phyloP scores from a whole-genome alignment of 208 protist genomes.

The Phytomonas sp. region DNA sequence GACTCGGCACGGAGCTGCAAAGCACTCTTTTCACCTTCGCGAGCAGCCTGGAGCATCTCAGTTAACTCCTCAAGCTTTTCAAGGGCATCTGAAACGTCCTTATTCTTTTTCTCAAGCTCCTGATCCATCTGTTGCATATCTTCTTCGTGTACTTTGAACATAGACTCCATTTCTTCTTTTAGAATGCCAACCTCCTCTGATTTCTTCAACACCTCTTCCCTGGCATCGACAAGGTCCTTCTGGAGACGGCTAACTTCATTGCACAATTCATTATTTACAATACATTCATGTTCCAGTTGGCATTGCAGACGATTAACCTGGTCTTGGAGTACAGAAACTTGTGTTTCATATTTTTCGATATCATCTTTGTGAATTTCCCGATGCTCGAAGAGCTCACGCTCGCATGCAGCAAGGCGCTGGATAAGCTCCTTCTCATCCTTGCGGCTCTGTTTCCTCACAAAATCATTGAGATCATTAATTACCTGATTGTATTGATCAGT shows the following conservation, averaged over 20 bases:
- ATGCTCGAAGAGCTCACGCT: conserved; percentile 63
- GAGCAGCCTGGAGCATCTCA: conserved; percentile 67
- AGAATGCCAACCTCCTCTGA: conserved; percentile 38
- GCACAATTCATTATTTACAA: conserved; percentile 22
- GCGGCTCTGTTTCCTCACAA: conserved; percentile 31
- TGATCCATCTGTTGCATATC: conserved; percentile 44
- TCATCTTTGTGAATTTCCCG: conserved; percentile 50
- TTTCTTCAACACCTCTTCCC: conserved; percentile 31
- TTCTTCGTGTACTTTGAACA: conserved; percentile 52
- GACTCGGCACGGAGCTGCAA: conserved; percentile 40
- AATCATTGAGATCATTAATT: conserved; percentile 60
- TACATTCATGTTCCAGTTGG: not conserved
- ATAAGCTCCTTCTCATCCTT: conserved; percentile 55
- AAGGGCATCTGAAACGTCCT: conserved; percentile 62
- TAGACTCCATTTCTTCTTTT: conserved; percentile 34
- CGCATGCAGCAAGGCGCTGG: conserved; percentile 39
- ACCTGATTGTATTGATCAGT: conserved; percentile 49
- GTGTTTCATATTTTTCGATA: conserved; percentile 42
- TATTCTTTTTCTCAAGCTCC: conserved; percentile 43
- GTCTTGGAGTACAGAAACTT: conserved; percentile 45
- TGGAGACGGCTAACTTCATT: conserved; percentile 31
- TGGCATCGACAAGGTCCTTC: conserved; percentile 24
- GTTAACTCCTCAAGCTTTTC: conserved; percentile 68
- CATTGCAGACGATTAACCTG: conserved; percentile 39
- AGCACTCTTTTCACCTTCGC: conserved; percentile 51